Conservation (phyloP, 495 filamentous ascomycete species). For the Aspergillus affinis region DNA sequence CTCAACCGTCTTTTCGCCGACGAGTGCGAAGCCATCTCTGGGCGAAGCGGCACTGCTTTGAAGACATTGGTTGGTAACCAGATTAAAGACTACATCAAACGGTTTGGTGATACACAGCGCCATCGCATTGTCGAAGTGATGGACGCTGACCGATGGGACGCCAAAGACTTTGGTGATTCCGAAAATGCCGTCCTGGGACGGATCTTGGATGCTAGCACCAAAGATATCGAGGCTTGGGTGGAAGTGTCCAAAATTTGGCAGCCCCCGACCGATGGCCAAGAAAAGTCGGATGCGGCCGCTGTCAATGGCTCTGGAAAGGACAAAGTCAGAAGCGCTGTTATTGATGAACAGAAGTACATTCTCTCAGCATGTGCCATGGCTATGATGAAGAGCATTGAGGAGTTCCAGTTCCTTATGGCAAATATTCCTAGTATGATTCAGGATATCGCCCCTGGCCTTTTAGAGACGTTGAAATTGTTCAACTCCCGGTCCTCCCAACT, state of each 20-base stretch:
- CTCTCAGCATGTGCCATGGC: constrained; percentile 78
- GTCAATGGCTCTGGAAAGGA: constrained; percentile 63
- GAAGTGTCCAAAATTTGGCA: constrained; percentile 72
- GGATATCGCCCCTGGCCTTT: constrained; percentile 70
- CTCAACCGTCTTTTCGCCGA: constrained; percentile 93
- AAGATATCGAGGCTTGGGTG: constrained; percentile 73
- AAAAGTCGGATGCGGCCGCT: constrained; percentile 27
- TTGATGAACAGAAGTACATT: constrained; percentile 84
- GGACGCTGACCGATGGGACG: constrained; percentile 88
- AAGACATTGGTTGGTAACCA: constrained; percentile 89
- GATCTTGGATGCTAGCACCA: constrained; percentile 77
- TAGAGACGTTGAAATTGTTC: constrained; percentile 82
- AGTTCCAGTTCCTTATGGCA: constrained; percentile 78
- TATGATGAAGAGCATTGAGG: constrained; percentile 76
- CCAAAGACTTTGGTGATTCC: constrained; percentile 75
- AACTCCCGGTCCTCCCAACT: constrained; percentile 92
- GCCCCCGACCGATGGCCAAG: constrained; percentile 37
- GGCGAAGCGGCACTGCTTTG: constrained; percentile 76
- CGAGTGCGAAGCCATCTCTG: constrained; percentile 95
- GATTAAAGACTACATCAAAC: constrained; percentile 82
- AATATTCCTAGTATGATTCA: constrained; percentile 84
- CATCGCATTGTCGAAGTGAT: constrained; percentile 79
- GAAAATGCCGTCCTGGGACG: constrained; percentile 62
- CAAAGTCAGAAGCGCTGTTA: constrained; percentile 68
- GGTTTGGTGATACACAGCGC: constrained; percentile 72